phyloP scores from a whole-genome alignment of 371 early-diverging fungal species.

The Umbelopsis sp. region DNA sequence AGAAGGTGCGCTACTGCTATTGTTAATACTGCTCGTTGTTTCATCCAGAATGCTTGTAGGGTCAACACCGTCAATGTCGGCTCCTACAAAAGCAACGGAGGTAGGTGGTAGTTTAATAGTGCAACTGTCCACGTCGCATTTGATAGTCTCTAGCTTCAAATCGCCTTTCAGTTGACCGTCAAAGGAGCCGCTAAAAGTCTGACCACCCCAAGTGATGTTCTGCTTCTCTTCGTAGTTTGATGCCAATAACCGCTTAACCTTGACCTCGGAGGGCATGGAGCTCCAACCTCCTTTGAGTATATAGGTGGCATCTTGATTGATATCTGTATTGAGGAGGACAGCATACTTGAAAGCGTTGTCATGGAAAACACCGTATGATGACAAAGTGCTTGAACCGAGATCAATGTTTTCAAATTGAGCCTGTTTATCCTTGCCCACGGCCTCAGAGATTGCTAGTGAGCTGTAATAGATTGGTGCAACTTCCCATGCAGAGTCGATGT shows the following conservation, averaged over 20 bases:
- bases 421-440: constrained; percentile 18
- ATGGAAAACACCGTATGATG: constrained; percentile 23
- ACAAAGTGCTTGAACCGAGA: neutral
- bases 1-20: neutral
- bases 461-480: constrained; percentile 24
- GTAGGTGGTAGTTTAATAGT: neutral
- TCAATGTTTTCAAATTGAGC: constrained; percentile 23
- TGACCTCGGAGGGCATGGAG: neutral
- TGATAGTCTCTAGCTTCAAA: neutral
- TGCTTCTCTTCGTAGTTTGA: neutral
- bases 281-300: constrained; percentile 16
- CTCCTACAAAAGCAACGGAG: constrained; percentile 2
- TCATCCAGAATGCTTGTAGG: neutral
- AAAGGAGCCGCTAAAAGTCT: neutral
- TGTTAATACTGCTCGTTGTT: neutral
- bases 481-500: constrained; percentile 16
- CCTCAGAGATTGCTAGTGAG: constrained; percentile 22
- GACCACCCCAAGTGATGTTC: constrained; percentile 15
- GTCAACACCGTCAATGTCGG: neutral
- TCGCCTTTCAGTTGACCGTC: constrained; percentile 2
- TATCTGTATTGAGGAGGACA: constrained; percentile 21
- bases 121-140: neutral
- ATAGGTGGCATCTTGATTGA: constrained; percentile 16
- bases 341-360: constrained; percentile 8
- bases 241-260: constrained; percentile 3